phyloP scores from a whole-genome alignment of 495 filamentous ascomycete genomes.

The Penicillium verhagenii region DNA sequence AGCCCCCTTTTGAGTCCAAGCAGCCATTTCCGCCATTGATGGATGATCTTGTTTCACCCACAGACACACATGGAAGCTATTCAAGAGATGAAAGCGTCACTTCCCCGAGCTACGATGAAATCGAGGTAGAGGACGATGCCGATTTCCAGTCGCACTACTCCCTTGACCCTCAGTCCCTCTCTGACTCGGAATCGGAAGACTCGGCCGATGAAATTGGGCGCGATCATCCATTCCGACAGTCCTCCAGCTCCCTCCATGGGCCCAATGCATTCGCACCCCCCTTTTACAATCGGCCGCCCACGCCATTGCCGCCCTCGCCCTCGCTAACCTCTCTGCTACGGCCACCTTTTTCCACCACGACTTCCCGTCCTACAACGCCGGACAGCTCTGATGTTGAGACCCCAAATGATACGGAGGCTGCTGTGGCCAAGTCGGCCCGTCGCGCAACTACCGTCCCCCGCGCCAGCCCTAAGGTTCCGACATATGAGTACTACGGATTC shows the following conservation, averaged over 20 bases:
- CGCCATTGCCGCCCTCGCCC: conserved; percentile 88
- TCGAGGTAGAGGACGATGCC: conserved; percentile 41
- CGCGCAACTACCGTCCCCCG: conserved; percentile 74
- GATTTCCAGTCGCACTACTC: conserved; percentile 51
- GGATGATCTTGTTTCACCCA: conserved; percentile 30
- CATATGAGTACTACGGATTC: conserved; percentile 99
- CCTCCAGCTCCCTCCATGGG: conserved; percentile 42
- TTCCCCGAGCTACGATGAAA: conserved; percentile 30
- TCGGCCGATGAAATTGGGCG: conserved; percentile 35
- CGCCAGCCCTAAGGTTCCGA: conserved; percentile 89
- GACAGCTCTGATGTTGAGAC: conserved; percentile 85
- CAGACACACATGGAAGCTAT: conserved; percentile 26
- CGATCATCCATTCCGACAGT: conserved; percentile 43
- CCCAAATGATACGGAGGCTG: conserved; percentile 59
- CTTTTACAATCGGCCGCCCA: conserved; percentile 85
- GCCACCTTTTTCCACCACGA: conserved; percentile 63
- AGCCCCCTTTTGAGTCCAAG: conserved; percentile 31
- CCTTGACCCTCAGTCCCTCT: conserved; percentile 39
- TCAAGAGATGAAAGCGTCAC: conserved; percentile 29
- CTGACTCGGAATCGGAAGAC: conserved; percentile 41
- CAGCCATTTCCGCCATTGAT: conserved; percentile 43
- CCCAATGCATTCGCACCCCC: conserved; percentile 73
- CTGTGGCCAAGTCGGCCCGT: conserved; percentile 61
- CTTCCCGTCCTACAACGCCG: conserved; percentile 86
- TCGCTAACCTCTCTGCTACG: conserved; percentile 94